A percentile compares a stretch with the other conserved stretches of the same genome.
Conservation (phyloP, 140 eudicot species). For the Bidens hawaiensis region DNA sequence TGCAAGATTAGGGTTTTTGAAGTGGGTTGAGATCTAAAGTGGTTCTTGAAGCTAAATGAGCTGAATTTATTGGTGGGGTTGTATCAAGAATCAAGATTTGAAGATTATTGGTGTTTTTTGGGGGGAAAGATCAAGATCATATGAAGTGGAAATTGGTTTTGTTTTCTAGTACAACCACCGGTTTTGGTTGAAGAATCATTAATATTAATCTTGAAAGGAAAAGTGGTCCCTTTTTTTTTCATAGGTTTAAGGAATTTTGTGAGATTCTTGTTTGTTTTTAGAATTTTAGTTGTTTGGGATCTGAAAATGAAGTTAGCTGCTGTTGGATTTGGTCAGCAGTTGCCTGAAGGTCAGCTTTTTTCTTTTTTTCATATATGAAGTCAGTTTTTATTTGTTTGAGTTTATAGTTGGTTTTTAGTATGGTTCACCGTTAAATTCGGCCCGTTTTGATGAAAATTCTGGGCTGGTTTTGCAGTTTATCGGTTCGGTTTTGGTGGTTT, state of each 20-base stretch:
- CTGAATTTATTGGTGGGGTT: constrained; percentile 15
- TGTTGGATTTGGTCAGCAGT: constrained; percentile 47
- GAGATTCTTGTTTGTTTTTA: constrained; percentile 31
- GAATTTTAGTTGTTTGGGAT: constrained; percentile 27
- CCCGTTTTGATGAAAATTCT: background rate
- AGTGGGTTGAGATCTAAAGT: constrained; percentile 29
- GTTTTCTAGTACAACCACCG: constrained; percentile 42
- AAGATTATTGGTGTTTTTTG: constrained; percentile 16
- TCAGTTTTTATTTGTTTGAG: background rate
- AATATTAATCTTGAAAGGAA: constrained; percentile 20
- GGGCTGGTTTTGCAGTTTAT: background rate
- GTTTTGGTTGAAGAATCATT: constrained; percentile 54
- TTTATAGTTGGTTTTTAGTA: constrained; percentile 4
- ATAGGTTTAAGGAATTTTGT: constrained; percentile 18
- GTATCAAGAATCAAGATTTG: background rate
- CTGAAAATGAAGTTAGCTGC: constrained; percentile 48
- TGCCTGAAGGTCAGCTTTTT: constrained; percentile 47
- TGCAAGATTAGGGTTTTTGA: constrained; percentile 25
- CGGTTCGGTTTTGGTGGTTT: background rate
- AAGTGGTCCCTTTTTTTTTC: constrained; percentile 41
- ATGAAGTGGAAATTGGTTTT: constrained; percentile 51
- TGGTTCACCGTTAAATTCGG: too few relatives aligned
- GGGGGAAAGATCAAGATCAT: constrained; percentile 44
- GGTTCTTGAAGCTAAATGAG: constrained; percentile 20
- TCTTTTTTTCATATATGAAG: background rate